Base-by-base conservation (phyloP, 2,329 filamentous ascomycete genomes). In the Scorias spongiosa region DNA sequence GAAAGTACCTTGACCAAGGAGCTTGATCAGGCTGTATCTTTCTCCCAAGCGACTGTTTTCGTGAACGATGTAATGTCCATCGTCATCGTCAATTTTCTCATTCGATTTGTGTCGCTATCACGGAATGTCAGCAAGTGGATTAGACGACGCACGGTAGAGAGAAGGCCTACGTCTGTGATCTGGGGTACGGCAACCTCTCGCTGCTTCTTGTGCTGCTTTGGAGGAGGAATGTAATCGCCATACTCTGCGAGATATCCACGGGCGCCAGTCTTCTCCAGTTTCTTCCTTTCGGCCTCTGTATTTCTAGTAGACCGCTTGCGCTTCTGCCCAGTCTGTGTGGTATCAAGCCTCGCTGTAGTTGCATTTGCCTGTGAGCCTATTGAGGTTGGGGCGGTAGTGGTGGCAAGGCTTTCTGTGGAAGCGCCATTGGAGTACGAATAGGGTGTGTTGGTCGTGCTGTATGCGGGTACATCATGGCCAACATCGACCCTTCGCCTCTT, bases 1-100 rank as follows among this genome's bases (percentile, higher is more conserved):
- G 60, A 98, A 98, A 0, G 91, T 98, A 50, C 91, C 91, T 66
- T 98, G 91, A 17, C 91, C 91, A 10, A 98, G 80, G 26, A 96
- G 73, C 54, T 86, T 87, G 48, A 82, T 72, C 54, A 98, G 89
- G 66, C 84, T 79, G 63, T 96, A 98, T 75, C 86, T 75, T 39
- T 91, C 80, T 11, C 91, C 94, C 42, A 98, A 69, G 47, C 84
- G 78, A 10, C 83, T 82, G 53, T 94, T 85, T 28, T 88, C 83
- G 1, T 84, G 79, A 17, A 98, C 88, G 53, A 96, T 86, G 59
- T 95, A 98, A 63, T 98, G 91, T 5, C 91, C 91, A 55, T 98
- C 91, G 39, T 95, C 87, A 52, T 98, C 91, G 56, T 98, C 91
- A 39, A 91, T 81, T 60, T 93, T 91, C 53, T 80, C 71, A 51